Evolutionary conservation across 805 yeast genomes (phyloP).

Genomic region (Lachancea nothofagi): DNA sequence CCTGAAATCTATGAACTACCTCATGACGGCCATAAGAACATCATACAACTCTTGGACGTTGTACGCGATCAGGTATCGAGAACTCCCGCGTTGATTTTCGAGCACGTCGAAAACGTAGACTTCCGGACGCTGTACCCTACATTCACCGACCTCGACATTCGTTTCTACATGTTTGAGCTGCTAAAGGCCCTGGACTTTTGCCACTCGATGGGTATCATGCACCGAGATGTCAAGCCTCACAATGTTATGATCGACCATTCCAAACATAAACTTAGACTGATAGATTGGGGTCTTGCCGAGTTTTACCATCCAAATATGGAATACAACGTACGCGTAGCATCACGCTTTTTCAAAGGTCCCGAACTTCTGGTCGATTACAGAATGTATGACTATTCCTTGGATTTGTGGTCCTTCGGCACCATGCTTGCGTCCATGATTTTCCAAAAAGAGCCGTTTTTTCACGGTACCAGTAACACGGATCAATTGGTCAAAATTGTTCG

Average conservation of each 20-base stretch:
- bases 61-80: constrained; percentile 74
- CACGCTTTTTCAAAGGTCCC: constrained; percentile 90
- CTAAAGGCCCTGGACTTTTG: constrained; percentile 81
- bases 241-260: constrained; percentile 91
- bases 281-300: constrained; percentile 96
- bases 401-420: constrained; percentile 92
- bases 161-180: constrained; percentile 75
- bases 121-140: constrained; percentile 77
- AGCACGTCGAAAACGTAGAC: constrained; percentile 76
- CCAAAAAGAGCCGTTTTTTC: constrained; percentile 87
- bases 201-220: constrained; percentile 94
- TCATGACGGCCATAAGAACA: constrained; percentile 50
- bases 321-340: constrained; percentile 90
- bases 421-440: constrained; percentile 87
- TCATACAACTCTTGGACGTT: constrained; percentile 70
- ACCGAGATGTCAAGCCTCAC: constrained; percentile 93
- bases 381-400: constrained; percentile 86
- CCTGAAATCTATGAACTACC: constrained; percentile 27
- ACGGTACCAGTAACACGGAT: constrained; percentile 86
- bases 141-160: constrained; percentile 67
- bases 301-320: constrained; percentile 86
- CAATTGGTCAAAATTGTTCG: constrained; percentile 86
- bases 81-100: constrained; percentile 85
- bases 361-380: constrained; percentile 81
- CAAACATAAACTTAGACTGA: constrained; percentile 62